Percentiles rank a stretch among this genome's conserved stretches.
phyloP scores from a whole-genome alignment of 441 rosid genomes.

The Kokia cookei region DNA sequence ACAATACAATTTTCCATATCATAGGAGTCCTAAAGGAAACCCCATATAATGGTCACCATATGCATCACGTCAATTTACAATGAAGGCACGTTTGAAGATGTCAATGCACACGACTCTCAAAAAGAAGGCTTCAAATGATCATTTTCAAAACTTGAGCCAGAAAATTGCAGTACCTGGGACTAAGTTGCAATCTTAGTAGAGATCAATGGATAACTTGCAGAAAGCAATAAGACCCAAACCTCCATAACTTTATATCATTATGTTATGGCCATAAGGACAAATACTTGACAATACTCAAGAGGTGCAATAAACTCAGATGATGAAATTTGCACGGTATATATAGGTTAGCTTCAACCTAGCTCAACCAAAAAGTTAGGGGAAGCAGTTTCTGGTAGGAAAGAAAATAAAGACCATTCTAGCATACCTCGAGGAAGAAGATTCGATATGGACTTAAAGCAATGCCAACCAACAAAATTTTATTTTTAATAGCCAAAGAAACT shows the following conservation, averaged over 20 bases:
- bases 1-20: no score
- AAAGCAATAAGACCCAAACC: neutral
- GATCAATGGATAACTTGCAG: neutral
- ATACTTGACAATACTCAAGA: neutral
- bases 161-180: neutral
- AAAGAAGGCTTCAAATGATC: neutral
- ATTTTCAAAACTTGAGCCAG: neutral
- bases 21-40: neutral
- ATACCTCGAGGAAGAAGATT: neutral
- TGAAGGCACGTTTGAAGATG: neutral
- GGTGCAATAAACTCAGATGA: constrained; percentile 12
- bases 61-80: neutral
- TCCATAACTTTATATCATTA: neutral
- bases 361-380: neutral
- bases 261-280: neutral
- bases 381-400: neutral
- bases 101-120: neutral
- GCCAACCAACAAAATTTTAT: constrained; percentile 16
- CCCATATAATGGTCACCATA: neutral
- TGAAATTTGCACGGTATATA: constrained; percentile 12
- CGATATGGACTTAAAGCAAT: neutral
- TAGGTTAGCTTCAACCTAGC: neutral
- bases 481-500: constrained; percentile 9
- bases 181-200: neutral
- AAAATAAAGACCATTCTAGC: neutral